These are phyloP conservation scores for Claviceps fusiformis DNA, from an alignment of 2,329 filamentous ascomycete species.

Conservation along the genomic window DNA sequence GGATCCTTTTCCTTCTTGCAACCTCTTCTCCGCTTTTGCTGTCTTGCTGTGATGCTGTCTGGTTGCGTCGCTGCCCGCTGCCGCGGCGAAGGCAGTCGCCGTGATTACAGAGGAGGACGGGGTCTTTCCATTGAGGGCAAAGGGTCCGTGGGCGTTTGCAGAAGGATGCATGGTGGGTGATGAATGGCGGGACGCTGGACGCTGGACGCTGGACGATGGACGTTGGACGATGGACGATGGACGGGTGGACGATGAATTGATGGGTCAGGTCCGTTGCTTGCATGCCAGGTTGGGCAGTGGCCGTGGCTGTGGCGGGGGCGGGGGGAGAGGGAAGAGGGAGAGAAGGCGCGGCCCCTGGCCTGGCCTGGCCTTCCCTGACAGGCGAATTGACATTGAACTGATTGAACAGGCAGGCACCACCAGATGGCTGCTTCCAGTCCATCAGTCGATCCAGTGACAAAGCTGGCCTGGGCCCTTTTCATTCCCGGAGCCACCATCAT, in stretches of 20 bases:
- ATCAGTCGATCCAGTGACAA: neutral
- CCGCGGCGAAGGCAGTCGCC: neutral
- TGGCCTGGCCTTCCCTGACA: neutral
- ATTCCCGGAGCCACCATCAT: neutral
- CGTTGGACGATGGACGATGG: neutral
- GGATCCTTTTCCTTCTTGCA: neutral
- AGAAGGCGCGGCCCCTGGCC: neutral
- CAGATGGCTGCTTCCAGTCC: neutral
- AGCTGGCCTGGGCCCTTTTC: neutral
- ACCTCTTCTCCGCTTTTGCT: neutral
- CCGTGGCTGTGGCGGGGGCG: neutral
- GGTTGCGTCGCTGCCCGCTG: too few species aligned
- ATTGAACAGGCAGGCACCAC: neutral
- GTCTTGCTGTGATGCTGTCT: too few species aligned
- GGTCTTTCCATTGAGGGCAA: neutral
- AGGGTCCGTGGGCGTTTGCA: neutral
- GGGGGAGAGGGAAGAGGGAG: too few species aligned
- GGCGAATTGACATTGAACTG: neutral
- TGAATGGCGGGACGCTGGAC: neutral
- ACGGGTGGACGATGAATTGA: neutral
- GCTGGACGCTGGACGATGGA: neutral
- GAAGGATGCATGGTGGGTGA: neutral
- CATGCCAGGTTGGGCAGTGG: neutral
- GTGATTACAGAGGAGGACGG: neutral
- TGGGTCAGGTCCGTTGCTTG: neutral